Base-by-base conservation (phyloP, 2,329 filamentous ascomycete genomes). In the Talaromyces sp. region DNA sequence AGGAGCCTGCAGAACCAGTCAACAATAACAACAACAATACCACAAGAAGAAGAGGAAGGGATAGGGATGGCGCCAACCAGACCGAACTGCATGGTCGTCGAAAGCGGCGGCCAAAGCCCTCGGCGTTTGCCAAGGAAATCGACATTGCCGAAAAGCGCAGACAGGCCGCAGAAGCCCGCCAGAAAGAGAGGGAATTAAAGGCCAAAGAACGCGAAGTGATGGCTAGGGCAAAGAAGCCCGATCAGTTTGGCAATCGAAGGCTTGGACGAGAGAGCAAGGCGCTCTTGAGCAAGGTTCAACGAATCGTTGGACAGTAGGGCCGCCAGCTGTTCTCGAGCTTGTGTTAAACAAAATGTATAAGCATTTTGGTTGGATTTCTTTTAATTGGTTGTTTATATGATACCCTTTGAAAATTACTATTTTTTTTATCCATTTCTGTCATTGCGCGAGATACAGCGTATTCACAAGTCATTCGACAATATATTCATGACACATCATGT, bases 211-310 rank as follows among this genome's bases (percentile, higher is more conserved):
- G 88, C 53, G 83, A 82, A 67, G 82, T 83, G 0, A 88, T 89
- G 85, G 78, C 82, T 0, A 86, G 85, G 71, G 86, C 86, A 6
- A 79, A 80, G 68, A 80, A 79, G 40, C 86, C 85, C 12, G 86
- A 88, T 40, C 77, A 81, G 68, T 85, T 89, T 73, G 91, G 91
- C 10, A 88, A 90, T 78, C 85, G 89, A 74, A 93, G 91, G 78
- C 75, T 96, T 55, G 92, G 92, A 1, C 83, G 91, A 64, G 92
- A 96, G 80, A 93, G 92, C 68, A 84, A 83, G 36, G 82, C 94
- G 42, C 69, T 96, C 68, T 78, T 96, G 61, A 89, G 92, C 70
- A 91, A 88, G 76, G 89, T 94, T 36, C 88, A 89, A 81, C 87
- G 82, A 72, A 80, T 96, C 75, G 84, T 95, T 64, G 82, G 80